Evolutionary conservation across 345 rosid genomes (phyloP), one percentile per base, ranked within the genome.

Genomic region (Syzygium jambos): DNA sequence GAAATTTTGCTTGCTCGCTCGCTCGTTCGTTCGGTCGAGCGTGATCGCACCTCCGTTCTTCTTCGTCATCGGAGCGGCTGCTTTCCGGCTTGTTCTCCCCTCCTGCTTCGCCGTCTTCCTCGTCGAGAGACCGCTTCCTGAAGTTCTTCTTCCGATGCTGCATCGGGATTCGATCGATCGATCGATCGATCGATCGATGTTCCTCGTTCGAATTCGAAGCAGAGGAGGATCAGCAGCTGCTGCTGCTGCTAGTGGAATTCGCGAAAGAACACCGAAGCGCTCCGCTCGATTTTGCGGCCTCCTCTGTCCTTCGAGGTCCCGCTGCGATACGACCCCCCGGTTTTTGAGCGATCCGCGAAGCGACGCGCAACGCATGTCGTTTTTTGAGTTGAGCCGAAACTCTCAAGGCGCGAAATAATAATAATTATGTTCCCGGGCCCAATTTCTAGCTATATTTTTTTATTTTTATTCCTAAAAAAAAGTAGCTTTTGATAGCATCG

Each of bases 61-160:
- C 95, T 89, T 98, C 99, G 73, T 94, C 99, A 80, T 92, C 96
- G 27, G 92, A 89, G 51, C 52, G 90, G 68, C 68, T 49, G 86
- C 34, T 57, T 15, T 52, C 63, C 53, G 83, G 86, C 80, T 87
- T 88, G 84, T 61, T 19, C 82, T 19, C 49, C 84, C 53, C 65
- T 27, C 88, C 94, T 29, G 89, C 94, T 23, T 91, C 93, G 68
- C 89, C 94, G 30, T 91, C 94, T 15, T 85, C 94, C 78, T 95
- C 97, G 38, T 94, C 92, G 83, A 92, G 46, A 22, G 86, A 88
- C 88, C 99, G 94, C 89, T 96, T 98, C 90, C 99, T 92, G 89
- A 93, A 95, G 89, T 94, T 93, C 86, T 88, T 93, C 87, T 90
- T 90, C 88, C 87, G 89, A 92, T 54, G 86, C 84, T 87, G 49